Base-by-base conservation (phyloP, 768 basidiomycete genomes). In the Phallus indusiatus region DNA sequence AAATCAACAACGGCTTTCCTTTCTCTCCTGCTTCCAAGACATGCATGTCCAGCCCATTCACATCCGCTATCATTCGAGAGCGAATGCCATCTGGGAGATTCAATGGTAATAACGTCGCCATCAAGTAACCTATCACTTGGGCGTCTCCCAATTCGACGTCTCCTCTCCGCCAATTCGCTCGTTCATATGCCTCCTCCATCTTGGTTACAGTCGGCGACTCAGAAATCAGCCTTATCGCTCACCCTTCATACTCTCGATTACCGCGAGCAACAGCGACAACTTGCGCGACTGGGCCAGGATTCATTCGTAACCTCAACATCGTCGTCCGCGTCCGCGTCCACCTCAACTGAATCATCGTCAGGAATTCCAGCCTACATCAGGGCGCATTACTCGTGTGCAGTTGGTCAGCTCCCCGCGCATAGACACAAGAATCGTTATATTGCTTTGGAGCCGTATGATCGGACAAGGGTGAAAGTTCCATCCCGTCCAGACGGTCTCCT, bases 381-480 rank as follows among this genome's bases (percentile, higher is more conserved):
- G 55, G 69, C 72, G 22, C 71, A 86, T 63, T 90, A 88, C 67
- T 81, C 86, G 14, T 72, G 83, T 60, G 68, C 75, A 5, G 67
- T 75, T n/a, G 85, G 81, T 18, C 69, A 67, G 53, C 68, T 75
- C 53, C 74, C 74, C 28, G 68, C 67, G 24, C 80, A 87, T 65
- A 52, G 65, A 20, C 64, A 64, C 50, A 70, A 69, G 34, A 91
- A 92, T 73, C 86, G 91, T 12, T 94, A 94, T 64, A 53, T 67
- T 28, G 81, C 90, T 64, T 78, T 94, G 55, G 71, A 81, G 51
- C 88, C 92, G 0, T 94, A 92, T 68, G 89, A 94, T 71, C 80
- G 88, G 53, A 92, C 88, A 0, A 80, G 88, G 16, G 83, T 91
- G 33, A 67, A 80, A n/a, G 75, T 84, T 16, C 73, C 73, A 12